Conservation (phyloP, 1,139 yeast genomes). For the Nakaseomyces nivariensis region DNA sequence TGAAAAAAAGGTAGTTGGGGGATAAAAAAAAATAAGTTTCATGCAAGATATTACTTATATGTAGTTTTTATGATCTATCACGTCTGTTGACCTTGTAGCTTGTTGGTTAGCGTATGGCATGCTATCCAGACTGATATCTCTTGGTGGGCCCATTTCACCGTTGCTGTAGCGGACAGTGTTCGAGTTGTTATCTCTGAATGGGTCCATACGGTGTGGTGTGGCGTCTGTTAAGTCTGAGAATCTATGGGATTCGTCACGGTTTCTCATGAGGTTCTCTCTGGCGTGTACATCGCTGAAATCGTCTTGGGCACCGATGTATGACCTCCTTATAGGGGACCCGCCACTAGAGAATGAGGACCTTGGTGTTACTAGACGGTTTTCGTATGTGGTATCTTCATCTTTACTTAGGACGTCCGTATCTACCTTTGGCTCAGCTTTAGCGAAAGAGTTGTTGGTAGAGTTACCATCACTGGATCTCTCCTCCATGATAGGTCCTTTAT, state of each 20-base stretch:
- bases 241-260: conserved; percentile 14
- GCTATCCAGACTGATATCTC: conserved; percentile 11
- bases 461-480: background rate
- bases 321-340: conserved; percentile 4
- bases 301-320: conserved; percentile 12
- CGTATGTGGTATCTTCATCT: background rate
- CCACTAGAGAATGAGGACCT: conserved; percentile 3
- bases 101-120: conserved; percentile 6
- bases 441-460: background rate
- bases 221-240: conserved; percentile 12
- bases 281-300: conserved; percentile 16
- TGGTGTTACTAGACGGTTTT: conserved; percentile 1
- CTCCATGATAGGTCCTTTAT: background rate
- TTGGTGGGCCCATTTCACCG: conserved; percentile 4
- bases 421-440: conserved; percentile 1
- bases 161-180: conserved; percentile 1
- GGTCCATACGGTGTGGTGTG: conserved; percentile 4
- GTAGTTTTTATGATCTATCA: background rate
- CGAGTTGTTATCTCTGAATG: conserved; percentile 1
- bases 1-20: too few relatives aligned
- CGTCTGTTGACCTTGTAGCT: conserved; percentile 1
- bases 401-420: background rate
- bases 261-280: conserved; percentile 15
- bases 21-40: too few relatives aligned
- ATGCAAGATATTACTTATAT: background rate